These are phyloP conservation scores for Ramaria sp. DNA, from an alignment of 768 basidiomycete genomes.

Conservation along the genomic window DNA sequence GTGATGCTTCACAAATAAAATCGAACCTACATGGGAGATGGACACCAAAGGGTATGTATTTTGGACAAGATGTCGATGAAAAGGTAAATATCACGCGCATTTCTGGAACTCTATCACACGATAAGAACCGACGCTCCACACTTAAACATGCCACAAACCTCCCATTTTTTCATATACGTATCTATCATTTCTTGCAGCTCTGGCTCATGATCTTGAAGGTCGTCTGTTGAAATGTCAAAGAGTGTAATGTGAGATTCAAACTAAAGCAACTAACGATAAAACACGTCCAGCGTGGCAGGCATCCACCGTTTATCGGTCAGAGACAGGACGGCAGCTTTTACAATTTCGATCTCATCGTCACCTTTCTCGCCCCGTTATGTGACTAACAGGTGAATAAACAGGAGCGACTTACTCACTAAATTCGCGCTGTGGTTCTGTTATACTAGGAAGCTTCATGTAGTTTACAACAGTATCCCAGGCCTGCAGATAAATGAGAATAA, in stretches of 20 bases:
- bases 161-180: background rate
- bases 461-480: slow-evolving; percentile 1
- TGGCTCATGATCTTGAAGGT: background rate
- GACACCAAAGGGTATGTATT: slow-evolving; percentile 10
- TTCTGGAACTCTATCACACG: background rate
- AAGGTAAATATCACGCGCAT: slow-evolving; percentile 3
- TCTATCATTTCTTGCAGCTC: slow-evolving; percentile 1
- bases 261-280: background rate
- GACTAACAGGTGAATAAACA: too few species aligned
- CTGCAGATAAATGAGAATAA: background rate
- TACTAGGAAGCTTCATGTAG: slow-evolving; percentile 2
- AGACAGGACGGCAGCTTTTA: slow-evolving; percentile 1
- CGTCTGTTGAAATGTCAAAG: background rate
- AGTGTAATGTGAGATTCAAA: background rate
- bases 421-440: background rate
- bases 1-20: background rate
- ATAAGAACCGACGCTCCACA: background rate
- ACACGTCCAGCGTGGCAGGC: slow-evolving; percentile 7
- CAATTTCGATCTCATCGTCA: background rate
- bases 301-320: slow-evolving; percentile 6
- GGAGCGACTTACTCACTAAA: background rate
- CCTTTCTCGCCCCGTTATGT: background rate
- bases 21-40: slow-evolving; percentile 6
- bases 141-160: background rate
- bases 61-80: slow-evolving; percentile 5